Evolutionary conservation across 2,329 filamentous ascomycete species (phyloP), one percentile per base, ranked within the genome.

Genomic region (Diatrype stigma): DNA sequence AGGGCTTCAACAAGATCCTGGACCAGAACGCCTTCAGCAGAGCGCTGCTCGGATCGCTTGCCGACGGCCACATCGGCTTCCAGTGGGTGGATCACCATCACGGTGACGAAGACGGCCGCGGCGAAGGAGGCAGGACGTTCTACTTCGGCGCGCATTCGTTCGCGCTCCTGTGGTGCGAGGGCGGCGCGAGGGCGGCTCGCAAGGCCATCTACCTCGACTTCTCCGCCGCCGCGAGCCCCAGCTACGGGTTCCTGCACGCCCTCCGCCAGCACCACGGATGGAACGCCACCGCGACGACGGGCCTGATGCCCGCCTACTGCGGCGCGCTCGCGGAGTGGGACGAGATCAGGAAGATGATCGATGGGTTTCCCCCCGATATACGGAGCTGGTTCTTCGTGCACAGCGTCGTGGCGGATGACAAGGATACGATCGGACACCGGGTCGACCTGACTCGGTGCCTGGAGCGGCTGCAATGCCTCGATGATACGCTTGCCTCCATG

Each of bases 181-280:
- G 7, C 17, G 1, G 2, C 6, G 0, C 10, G 11, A 11, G 6
- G 2, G 37, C 7, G 1, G 1, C 6, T 21, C 19, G 12, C 11
- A 17, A 12, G 19, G 17, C 17, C 37, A 40, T 40, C 11, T 40
- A 40, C 17, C 11, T 40, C 3, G n/a, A n/a, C n/a, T 40, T 21
- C 19, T 40, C 8, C 4, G 19, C 17, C 10, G 16, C 11, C 17
- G 16, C 8, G 7, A 37, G 10, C n/a, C 10, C 26, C 19, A 19
- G 17, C 37, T 21, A 19, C 37, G 37, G 19, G 10, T 40, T 40
- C 11, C 37, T 40, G 19, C 37, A 21, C n/a, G 11, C 37, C 3
- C 17, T 40, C 37, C 17, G 19, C 37, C 4, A 40, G 8, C 37
- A 40, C 17, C 37, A 1, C 17, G 2, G 19, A 19, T 40, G 16